These are phyloP conservation scores for Botrytis sinoallii DNA, from an alignment of 2,329 filamentous ascomycete species.

Conservation along the genomic window DNA sequence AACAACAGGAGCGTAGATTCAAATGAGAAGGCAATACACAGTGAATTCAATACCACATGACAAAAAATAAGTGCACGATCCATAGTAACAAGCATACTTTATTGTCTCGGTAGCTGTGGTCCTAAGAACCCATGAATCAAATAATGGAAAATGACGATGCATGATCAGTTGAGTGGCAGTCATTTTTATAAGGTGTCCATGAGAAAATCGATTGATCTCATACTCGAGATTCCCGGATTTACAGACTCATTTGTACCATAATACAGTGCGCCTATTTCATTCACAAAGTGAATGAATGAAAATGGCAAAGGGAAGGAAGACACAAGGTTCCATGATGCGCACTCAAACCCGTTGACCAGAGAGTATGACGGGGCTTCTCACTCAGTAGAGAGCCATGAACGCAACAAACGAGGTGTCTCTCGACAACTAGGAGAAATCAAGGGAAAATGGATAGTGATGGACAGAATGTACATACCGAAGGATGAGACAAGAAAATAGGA, in stretches of 20 bases:
- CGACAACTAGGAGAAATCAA: too few relatives aligned
- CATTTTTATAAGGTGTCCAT: neutral
- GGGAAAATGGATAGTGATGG: neutral
- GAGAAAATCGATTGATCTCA: too few relatives aligned
- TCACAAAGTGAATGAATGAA: too few relatives aligned
- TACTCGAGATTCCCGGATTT: fast-evolving
- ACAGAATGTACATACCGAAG: neutral
- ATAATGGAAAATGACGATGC: neutral
- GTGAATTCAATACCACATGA: neutral
- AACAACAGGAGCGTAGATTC: neutral
- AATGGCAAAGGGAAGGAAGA: neutral
- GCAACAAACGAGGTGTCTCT: neutral
- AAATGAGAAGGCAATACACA: neutral
- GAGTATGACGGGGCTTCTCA: too few relatives aligned
- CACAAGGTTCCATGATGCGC: too few relatives aligned
- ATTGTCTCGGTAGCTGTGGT: neutral
- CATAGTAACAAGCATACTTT: neutral
- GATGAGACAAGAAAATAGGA: neutral
- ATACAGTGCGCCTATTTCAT: too few relatives aligned
- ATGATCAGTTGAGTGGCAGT: neutral
- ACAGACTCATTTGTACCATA: too few relatives aligned
- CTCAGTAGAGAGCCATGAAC: too few relatives aligned
- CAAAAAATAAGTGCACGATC: neutral
- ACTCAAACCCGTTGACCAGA: too few relatives aligned
- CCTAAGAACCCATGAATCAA: neutral